These are phyloP conservation scores for Zygotorulaspora danielsina DNA, from an alignment of 805 yeast species.

Conservation along the genomic window DNA sequence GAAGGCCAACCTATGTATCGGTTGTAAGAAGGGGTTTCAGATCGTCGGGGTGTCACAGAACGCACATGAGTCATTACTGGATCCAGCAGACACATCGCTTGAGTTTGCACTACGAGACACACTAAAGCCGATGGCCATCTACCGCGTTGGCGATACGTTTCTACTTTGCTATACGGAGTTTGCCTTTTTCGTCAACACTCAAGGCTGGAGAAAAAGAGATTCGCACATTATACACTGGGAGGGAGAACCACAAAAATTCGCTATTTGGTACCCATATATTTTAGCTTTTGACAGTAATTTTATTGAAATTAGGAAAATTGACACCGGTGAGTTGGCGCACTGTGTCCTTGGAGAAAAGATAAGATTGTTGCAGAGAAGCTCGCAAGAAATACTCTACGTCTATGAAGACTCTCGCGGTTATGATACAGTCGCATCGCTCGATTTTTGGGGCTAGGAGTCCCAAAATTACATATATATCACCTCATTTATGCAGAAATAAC, in stretches of 20 bases:
- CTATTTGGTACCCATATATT: conserved; percentile 89
- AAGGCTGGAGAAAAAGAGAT: conserved; percentile 94
- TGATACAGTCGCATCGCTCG: conserved; percentile 88
- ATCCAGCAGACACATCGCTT: conserved; percentile 96
- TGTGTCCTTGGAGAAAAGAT: conserved; percentile 93
- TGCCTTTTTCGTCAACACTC: conserved; percentile 88
- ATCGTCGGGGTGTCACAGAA: conserved; percentile 81
- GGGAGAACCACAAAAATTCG: conserved; percentile 88
- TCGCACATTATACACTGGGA: conserved; percentile 97
- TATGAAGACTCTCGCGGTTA: conserved; percentile 86
- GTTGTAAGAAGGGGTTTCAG: conserved; percentile 95
- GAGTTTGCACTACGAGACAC: conserved; percentile 74
- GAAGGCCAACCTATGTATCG: conserved; percentile 85
- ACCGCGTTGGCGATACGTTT: conserved; percentile 84
- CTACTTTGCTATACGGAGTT: conserved; percentile 86
- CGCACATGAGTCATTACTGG: conserved; percentile 82
- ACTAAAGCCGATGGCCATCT: conserved; percentile 87
- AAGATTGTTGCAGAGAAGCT: conserved; percentile 79
- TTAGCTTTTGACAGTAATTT: conserved; percentile 86
- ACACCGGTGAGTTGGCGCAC: conserved; percentile 76
- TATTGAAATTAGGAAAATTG: conserved; percentile 89
- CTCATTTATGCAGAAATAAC: too few species aligned
- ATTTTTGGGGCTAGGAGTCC: conserved; percentile 64
- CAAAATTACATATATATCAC: not conserved
- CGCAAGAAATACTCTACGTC: conserved; percentile 90